Base-by-base conservation (phyloP, 2,329 filamentous ascomycete genomes). In the Sclerotinia glacialis region DNA sequence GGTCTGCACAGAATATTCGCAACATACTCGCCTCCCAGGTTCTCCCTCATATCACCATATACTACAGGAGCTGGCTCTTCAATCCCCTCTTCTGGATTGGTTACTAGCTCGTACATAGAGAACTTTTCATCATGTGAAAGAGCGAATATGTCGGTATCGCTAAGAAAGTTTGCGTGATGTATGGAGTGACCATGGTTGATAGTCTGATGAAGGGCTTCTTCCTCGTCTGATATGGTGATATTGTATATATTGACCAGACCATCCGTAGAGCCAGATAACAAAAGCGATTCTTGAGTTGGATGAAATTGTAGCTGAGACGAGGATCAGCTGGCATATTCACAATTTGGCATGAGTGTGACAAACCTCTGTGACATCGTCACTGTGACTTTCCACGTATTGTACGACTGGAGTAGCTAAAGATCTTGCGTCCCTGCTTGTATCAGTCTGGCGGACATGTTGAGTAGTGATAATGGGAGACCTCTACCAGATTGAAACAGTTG, bases 111-210 rank as follows among this genome's bases (percentile, higher is more conserved):
- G 75, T 93, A 92, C 67, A 93, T 83, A 23, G 89, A 88, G 69
- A 93, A 85, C 67, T 86, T 87, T 79, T 95, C 91, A 75, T 94
- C 91, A 67, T 92, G 90, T 0, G 89, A 91, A 12, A 93, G 78
- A 5, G 89, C 89, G 70, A 87, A 92, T 42, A 93, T 84, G 73
- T 89, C 84, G 6, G 83, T 83, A 21, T 80, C 77, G 65, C 81
- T 85, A 65, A 94, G 80, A 78, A 93, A 93, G 6, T 87, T 89
- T 18, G 90, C 87, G 71, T 86, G 89, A 76, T 92, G 90, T 70
- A 94, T 85, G 0, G 90, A 91, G 44, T 88, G 86, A 47, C 85
- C 83, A 74, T 91, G 89, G 77, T 94, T 94, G 76, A 93, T 87
- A 16, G 92, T 90, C 77, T 92, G 89, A 67, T 90, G 81, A 26